Evolutionary conservation across 75 land plant species (phyloP), one percentile per base, ranked within the genome.

Genomic region (Pinus taeda): DNA sequence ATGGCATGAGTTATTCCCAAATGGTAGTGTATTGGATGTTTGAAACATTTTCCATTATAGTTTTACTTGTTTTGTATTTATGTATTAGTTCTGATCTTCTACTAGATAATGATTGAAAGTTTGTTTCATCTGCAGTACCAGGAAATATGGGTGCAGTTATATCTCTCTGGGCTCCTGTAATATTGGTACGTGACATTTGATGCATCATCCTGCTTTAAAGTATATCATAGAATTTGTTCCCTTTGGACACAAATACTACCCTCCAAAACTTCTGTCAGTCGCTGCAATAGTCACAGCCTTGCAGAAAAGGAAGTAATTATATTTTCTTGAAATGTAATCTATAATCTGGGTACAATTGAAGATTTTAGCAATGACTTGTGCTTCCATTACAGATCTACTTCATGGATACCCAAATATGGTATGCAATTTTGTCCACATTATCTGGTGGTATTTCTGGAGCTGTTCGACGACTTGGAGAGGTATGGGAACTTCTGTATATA

Each of bases 371-470:
- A 6, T 39, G 6, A 15, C 39, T 67, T 39, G 7, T 73, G 74
- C 53, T 73, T 26, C 29, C 33, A 49, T 24, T 83, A 45, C 84
- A 96, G 99, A 92, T 97, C 13, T 97, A 97, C 79, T 97, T 97
- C 69, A 97, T 97, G 99, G 99, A 97, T 79, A 91, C 93, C 61
- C 99, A 97, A 72, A 97, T 97, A 71, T 97, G 99, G 99, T 97
- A 97, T 88, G 79, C 99, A 26, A 87, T 97, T 53, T 94, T 79
- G 81, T 97, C 99, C 8, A 97, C 99, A 29, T 26, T 97, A 12
- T 91, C 78, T 85, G 99, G 99, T 81, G 99, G 99, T 70, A 63
- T 91, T 75, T 77, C 87, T 73, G 99, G 99, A 64, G 95, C 99
- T 56, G 88, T 91, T 85, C 86, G 85, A 74, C 93, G 98, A 15